Conservation (phyloP, 2,329 filamentous ascomycete genomes). For the Fusarium nelsonii region DNA sequence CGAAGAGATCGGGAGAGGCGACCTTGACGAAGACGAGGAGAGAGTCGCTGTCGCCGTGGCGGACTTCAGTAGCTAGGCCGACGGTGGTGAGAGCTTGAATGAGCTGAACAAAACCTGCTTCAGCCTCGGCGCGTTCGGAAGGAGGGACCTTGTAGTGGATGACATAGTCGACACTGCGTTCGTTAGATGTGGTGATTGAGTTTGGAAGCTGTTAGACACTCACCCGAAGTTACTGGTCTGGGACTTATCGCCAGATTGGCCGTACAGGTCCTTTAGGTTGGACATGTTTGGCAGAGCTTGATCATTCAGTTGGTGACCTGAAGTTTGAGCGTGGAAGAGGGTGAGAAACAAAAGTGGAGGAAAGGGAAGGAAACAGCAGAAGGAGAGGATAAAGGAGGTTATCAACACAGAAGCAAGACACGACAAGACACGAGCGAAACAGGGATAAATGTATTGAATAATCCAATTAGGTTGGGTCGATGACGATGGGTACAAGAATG, state of each 20-base stretch:
- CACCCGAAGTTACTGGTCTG: slow-evolving; percentile 58
- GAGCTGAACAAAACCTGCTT: slow-evolving; percentile 81
- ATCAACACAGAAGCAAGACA: slow-evolving; percentile 9
- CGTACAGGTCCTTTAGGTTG: slow-evolving; percentile 51
- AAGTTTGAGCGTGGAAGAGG: background rate
- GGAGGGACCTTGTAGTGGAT: slow-evolving; percentile 80
- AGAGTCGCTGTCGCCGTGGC: slow-evolving; percentile 79
- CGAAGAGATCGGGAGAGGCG: slow-evolving; percentile 79
- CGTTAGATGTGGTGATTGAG: slow-evolving; percentile 23
- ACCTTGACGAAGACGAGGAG: slow-evolving; percentile 87
- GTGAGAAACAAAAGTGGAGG: background rate
- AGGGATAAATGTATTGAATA: slow-evolving; percentile 30
- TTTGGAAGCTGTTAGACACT: slow-evolving; percentile 24
- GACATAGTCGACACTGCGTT: slow-evolving; percentile 85
- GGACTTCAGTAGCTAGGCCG: slow-evolving; percentile 89
- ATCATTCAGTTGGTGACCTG: slow-evolving; percentile 14
- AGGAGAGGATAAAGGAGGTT: background rate
- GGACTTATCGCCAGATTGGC: slow-evolving; percentile 46
- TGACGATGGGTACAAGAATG: slow-evolving; percentile 34
- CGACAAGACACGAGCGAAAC: slow-evolving; percentile 23
- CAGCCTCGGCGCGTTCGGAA: slow-evolving; percentile 75
- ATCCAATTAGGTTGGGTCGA: slow-evolving; percentile 32
- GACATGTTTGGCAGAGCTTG: slow-evolving; percentile 49
- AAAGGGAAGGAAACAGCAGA: background rate
- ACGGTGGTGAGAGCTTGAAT: slow-evolving; percentile 79